Percentiles rank a stretch among this genome's conserved stretches.
Conservation (phyloP, 495 filamentous ascomycete species). For the Aspergillus sclerotiicarbonarius region DNA sequence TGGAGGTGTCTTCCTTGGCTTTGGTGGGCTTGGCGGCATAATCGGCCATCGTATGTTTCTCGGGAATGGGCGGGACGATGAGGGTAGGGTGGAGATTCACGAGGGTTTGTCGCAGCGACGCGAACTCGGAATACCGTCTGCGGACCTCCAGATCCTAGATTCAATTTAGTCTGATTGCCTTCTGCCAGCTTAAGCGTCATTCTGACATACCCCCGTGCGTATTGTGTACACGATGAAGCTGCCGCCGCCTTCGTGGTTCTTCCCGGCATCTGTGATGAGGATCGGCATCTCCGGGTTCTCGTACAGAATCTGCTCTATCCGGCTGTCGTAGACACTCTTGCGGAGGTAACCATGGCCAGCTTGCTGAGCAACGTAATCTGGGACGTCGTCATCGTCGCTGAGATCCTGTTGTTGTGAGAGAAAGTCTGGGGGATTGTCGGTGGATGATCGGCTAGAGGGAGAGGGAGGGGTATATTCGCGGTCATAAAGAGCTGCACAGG, state of each 20-base stretch:
- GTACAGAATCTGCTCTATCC: constrained; percentile 94
- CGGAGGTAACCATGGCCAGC: constrained; percentile 44
- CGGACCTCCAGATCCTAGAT: constrained; percentile 88
- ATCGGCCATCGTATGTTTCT: constrained; percentile 98
- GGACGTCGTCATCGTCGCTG: constrained; percentile 62
- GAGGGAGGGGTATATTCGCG: constrained; percentile 49
- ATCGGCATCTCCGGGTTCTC: constrained; percentile 89
- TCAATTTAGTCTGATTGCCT: constrained; percentile 7
- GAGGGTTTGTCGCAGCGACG: constrained; percentile 84
- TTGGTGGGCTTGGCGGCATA: constrained; percentile 97
- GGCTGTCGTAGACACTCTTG: constrained; percentile 88
- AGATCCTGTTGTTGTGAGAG: constrained; percentile 54
- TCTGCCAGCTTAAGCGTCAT: neutral
- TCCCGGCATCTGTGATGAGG: constrained; percentile 88
- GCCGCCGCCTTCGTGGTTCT: constrained; percentile 86
- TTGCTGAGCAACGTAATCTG: constrained; percentile 32
- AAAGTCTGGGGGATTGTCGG: constrained; percentile 57
- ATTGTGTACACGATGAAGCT: constrained; percentile 97
- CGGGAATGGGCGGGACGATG: constrained; percentile 93
- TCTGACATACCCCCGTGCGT: constrained; percentile 73
- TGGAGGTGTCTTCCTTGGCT: constrained; percentile 93
- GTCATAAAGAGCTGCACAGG: constrained; percentile 35
- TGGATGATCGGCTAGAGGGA: constrained; percentile 43
- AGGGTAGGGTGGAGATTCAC: constrained; percentile 90
- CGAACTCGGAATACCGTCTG: constrained; percentile 93